Evolutionary conservation across 441 rosid species (phyloP).

Genomic region (Euphorbia celastroides): DNA sequence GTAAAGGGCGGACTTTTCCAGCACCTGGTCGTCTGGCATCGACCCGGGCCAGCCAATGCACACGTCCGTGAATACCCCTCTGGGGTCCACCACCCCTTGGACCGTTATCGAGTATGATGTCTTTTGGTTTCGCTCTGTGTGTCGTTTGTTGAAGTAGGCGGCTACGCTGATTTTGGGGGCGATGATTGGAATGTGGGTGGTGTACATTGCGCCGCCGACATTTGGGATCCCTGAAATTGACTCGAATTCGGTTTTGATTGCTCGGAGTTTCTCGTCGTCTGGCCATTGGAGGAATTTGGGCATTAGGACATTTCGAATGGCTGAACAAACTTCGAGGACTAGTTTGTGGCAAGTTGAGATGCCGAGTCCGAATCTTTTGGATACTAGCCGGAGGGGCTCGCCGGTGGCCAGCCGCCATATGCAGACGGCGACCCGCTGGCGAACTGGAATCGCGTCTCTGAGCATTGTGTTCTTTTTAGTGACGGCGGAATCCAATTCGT

Average conservation of each 20-base stretch:
- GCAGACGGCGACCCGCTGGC: constrained; percentile 82
- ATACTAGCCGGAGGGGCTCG: constrained; percentile 71
- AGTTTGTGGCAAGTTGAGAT: constrained; percentile 93
- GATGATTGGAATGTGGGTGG: constrained; percentile 70
- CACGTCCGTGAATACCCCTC: constrained; percentile 64
- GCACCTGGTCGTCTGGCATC: constrained; percentile 61
- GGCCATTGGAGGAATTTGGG: constrained; percentile 74
- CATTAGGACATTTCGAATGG: constrained; percentile 62
- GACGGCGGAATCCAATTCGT: constrained; percentile 57
- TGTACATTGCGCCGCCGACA: constrained; percentile 79
- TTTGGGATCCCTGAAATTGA: constrained; percentile 49
- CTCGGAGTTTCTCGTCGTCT: no score
- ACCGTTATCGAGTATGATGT: constrained; percentile 78
- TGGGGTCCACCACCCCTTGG: constrained; percentile 73
- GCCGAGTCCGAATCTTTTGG: constrained; percentile 75
- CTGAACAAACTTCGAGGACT: constrained; percentile 77
- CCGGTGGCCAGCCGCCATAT: constrained; percentile 86
- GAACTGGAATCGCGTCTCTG: constrained; percentile 83
- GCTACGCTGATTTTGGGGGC: constrained; percentile 69
- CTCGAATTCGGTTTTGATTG: constrained; percentile 41
- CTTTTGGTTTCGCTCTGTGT: constrained; percentile 81
- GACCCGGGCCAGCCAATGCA: constrained; percentile 94
- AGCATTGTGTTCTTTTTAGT: constrained; percentile 83
- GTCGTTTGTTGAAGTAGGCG: constrained; percentile 67
- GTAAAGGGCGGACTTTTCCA: constrained; percentile 59